Percentiles rank a stretch among this genome's conserved stretches.
phyloP scores from a whole-genome alignment of 2,329 filamentous ascomycete species.

The Alternaria longipes region DNA sequence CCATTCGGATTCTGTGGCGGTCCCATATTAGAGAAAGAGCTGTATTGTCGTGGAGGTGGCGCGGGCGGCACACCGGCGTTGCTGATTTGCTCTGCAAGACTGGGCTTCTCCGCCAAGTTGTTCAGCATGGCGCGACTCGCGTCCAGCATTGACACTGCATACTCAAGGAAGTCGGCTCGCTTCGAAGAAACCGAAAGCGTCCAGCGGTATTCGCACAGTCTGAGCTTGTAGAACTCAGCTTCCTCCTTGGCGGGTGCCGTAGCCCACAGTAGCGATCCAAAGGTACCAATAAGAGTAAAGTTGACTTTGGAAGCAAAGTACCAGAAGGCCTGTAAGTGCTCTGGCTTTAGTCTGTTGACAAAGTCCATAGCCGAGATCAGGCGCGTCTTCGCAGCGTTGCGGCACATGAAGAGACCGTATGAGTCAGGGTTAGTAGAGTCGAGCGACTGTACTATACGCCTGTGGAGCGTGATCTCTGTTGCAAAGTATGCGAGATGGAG shows the following conservation, averaged over 20 bases:
- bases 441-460: constrained; percentile 87
- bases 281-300: constrained; percentile 94
- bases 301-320: constrained; percentile 88
- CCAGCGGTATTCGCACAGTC: constrained; percentile 92
- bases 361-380: constrained; percentile 98
- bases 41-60: constrained; percentile 32
- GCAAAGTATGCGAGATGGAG: constrained; percentile 93
- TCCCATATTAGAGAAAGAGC: constrained; percentile 31
- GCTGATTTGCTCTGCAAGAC: constrained; percentile 50
- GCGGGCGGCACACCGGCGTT: constrained; percentile 49
- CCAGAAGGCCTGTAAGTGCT: constrained; percentile 92
- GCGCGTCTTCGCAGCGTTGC: constrained; percentile 90
- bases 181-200: constrained; percentile 87
- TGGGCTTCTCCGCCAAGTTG: constrained; percentile 57
- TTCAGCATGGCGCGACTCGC: constrained; percentile 56
- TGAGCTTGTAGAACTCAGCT: constrained; percentile 87
- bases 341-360: constrained; percentile 87
- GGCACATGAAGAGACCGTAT: constrained; percentile 90
- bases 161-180: constrained; percentile 63
- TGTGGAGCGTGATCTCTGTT: constrained; percentile 90
- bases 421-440: constrained; percentile 67
- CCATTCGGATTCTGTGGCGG: constrained; percentile 25
- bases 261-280: constrained; percentile 88
- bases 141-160: constrained; percentile 57
- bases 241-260: constrained; percentile 88